These are phyloP conservation scores for Chrysopogon serrulatus DNA, from an alignment of 176 grass and related monocot genomes.

Conservation along the genomic window DNA sequence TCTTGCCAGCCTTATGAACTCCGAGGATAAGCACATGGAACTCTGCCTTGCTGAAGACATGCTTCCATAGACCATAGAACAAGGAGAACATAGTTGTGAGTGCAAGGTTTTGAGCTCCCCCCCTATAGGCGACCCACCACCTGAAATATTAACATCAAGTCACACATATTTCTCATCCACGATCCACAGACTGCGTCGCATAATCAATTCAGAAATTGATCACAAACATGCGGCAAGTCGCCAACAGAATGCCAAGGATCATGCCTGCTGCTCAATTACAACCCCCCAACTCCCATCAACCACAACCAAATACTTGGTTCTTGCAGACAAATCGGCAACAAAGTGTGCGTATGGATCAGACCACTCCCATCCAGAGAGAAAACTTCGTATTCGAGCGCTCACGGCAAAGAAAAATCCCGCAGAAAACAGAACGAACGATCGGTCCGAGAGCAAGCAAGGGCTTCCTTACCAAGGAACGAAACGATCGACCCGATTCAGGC, in stretches of 20 bases:
- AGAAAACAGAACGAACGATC: neutral
- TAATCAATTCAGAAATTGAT: neutral
- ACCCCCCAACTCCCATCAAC: neutral
- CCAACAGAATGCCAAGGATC: neutral
- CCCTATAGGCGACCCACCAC: constrained; percentile 3
- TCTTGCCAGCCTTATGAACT: constrained; percentile 94
- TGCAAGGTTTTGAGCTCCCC: neutral
- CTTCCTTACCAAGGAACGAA: neutral
- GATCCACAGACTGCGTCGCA: neutral
- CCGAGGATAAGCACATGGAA: constrained; percentile 94
- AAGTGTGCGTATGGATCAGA: neutral
- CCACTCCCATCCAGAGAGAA: neutral
- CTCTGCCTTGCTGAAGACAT: constrained; percentile 95
- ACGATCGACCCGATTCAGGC: neutral
- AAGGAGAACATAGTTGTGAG: constrained; percentile 81
- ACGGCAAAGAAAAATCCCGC: neutral
- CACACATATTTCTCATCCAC: neutral
- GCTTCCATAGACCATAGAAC: constrained; percentile 93
- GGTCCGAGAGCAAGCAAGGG: neutral
- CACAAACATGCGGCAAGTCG: neutral
- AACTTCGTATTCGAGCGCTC: neutral
- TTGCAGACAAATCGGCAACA: neutral
- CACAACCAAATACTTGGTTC: neutral
- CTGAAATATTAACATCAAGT: constrained; percentile 13
- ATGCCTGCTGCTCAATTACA: neutral